These are phyloP conservation scores for Fennellomyces sp. DNA, from an alignment of 371 early-diverging fungal species.

Conservation along the genomic window DNA sequence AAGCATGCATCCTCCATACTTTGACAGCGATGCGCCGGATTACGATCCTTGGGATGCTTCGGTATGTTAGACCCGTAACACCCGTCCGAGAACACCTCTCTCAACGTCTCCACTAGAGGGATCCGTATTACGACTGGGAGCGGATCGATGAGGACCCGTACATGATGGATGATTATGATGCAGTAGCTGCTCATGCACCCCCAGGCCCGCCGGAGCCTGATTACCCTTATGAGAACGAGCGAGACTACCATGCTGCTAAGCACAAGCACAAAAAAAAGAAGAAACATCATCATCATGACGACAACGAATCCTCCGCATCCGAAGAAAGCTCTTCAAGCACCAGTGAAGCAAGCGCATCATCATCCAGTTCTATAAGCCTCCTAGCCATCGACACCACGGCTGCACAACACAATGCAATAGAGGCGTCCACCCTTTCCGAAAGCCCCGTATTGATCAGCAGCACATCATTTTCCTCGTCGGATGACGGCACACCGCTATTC, in stretches of 20 bases:
- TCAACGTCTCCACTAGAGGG: not conserved
- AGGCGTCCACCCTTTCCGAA: not conserved
- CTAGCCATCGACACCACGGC: not conserved
- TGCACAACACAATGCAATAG: not conserved
- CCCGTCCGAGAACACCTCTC: no score
- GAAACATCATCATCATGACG: not conserved
- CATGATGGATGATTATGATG: constrained; percentile 6
- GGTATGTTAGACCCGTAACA: no score
- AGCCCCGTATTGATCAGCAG: not conserved
- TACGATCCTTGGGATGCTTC: not conserved
- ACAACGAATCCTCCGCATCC: not conserved
- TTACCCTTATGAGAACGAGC: no score
- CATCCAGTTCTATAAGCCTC: not conserved
- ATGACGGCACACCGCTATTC: no score
- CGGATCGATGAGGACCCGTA: constrained; percentile 3
- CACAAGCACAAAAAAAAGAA: not conserved
- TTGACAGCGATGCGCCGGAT: no score
- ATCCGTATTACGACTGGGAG: not conserved
- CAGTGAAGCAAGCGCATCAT: not conserved
- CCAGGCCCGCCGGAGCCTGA: not conserved
- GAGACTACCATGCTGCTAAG: no score
- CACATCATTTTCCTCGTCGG: not conserved
- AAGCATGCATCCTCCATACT: no score
- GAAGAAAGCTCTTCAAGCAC: not conserved
- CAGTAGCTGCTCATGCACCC: not conserved